Evolutionary conservation across 352 stramenopile species (phyloP).

Genomic region (Globisporangium nodosum): DNA sequence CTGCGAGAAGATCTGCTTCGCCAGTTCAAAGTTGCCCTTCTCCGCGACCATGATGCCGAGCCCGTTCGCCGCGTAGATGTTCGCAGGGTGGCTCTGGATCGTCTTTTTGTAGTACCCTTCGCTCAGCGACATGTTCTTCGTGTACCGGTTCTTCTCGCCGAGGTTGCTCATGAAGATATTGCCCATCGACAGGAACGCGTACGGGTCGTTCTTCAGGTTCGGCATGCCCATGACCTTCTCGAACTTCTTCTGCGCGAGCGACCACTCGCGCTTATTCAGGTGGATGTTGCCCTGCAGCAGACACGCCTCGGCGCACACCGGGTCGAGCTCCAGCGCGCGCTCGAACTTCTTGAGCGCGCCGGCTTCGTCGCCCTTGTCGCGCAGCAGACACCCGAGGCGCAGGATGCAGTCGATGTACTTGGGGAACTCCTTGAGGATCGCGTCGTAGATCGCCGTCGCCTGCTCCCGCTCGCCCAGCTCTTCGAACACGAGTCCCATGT

Average conservation of each 20-base stretch:
- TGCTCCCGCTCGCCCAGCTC: constrained; percentile 87
- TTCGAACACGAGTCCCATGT: constrained; percentile 94
- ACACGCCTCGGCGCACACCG: constrained; percentile 89
- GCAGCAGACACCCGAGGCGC: constrained; percentile 91
- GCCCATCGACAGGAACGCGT: constrained; percentile 95
- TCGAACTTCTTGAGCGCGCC: constrained; percentile 90
- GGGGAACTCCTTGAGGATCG: constrained; percentile 90
- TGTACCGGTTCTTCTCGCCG: constrained; percentile 92
- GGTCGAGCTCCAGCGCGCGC: constrained; percentile 88
- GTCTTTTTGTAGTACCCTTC: constrained; percentile 97
- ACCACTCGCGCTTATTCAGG: constrained; percentile 93
- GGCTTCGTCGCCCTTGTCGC: constrained; percentile 91
- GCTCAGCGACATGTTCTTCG: constrained; percentile 93
- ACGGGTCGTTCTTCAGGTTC: constrained; percentile 94
- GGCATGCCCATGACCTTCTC: constrained; percentile 93
- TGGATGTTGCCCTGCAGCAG: constrained; percentile 96
- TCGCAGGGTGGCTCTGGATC: constrained; percentile 87
- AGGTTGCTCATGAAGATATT: constrained; percentile 99
- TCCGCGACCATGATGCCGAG: constrained; percentile 97
- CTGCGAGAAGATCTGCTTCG: constrained; percentile 95
- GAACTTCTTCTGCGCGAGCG: constrained; percentile 91
- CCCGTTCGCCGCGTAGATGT: constrained; percentile 97
- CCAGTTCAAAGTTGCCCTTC: constrained; percentile 95
- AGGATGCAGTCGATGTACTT: constrained; percentile 94
- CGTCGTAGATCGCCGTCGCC: constrained; percentile 91